These are phyloP conservation scores for Hypoxylon sp. DNA, from an alignment of 2,329 filamentous ascomycete species.

Conservation along the genomic window DNA sequence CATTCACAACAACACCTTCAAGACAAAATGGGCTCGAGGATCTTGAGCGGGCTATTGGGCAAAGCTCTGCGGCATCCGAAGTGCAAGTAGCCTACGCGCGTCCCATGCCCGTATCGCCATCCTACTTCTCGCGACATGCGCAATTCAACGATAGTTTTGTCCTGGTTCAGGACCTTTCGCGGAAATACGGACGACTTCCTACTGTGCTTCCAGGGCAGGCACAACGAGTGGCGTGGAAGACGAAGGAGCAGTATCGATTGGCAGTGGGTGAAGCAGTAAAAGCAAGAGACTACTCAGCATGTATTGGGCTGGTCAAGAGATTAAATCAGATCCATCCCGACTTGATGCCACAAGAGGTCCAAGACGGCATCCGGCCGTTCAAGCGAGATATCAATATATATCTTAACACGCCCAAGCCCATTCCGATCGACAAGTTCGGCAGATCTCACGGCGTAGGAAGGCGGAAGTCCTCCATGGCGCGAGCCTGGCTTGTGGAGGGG, in stretches of 20 bases:
- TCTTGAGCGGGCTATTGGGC: constrained; percentile 10
- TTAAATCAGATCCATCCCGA: constrained; percentile 86
- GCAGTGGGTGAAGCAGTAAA: constrained; percentile 76
- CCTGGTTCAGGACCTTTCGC: constrained; percentile 73
- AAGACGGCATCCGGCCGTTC: constrained; percentile 71
- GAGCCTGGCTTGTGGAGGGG: constrained; percentile 89
- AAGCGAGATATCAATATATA: constrained; percentile 78
- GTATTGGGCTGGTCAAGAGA: constrained; percentile 78
- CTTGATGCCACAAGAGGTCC: constrained; percentile 76
- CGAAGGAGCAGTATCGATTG: constrained; percentile 76
- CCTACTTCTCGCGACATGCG: constrained; percentile 92
- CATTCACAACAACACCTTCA: constrained; percentile 33
- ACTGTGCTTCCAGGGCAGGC: constrained; percentile 70
- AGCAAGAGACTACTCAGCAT: constrained; percentile 78
- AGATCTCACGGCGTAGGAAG: constrained; percentile 81
- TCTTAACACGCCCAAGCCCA: constrained; percentile 68
- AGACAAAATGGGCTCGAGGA: constrained; percentile 16
- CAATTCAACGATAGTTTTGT: constrained; percentile 87
- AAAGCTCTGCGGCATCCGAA: constrained; percentile 35
- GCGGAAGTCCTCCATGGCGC: constrained; percentile 86
- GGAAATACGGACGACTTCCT: constrained; percentile 78
- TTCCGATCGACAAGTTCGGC: constrained; percentile 77
- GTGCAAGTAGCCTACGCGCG: constrained; percentile 65
- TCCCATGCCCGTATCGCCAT: constrained; percentile 82
- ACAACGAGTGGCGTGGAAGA: constrained; percentile 82